Base-by-base conservation (phyloP, 768 basidiomycete species). In the Tulasnella sp. region DNA sequence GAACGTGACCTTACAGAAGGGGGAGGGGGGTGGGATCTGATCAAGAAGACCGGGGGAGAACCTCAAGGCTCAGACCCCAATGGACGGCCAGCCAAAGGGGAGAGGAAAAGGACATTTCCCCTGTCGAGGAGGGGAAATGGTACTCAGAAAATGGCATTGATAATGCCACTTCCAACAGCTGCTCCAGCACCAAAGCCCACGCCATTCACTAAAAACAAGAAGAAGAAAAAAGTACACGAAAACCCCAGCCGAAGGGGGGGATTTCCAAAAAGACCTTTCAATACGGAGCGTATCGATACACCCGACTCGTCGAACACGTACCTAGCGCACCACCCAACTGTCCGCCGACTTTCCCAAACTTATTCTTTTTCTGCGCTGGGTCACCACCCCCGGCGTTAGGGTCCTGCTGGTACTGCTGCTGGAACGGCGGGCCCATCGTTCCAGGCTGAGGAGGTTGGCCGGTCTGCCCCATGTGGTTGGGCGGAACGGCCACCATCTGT, bases 181-280 rank as follows among this genome's bases (percentile, higher is more conserved):
- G 67, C 67, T 42, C 64, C 64, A 72, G 71, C 71, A 64, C 71
- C 71, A 39, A 72, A 72, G 12, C 71, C 71, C 64, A 72, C 64
- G 8, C 71, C 71, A 36, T 26, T 64, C 36, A 66, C 71, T 72
- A 12, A 22, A 22, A 35, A 35, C 32, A 40, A 5, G 39, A 39
- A 16, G 34, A 26, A 12, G 16, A 62, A 62, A 9, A 29, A 64
- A n/a, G n/a, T n/a, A n/a, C n/a, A n/a, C n/a, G n/a, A n/a, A n/a
- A n/a, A n/a, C n/a, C n/a, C n/a, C n/a, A n/a, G n/a, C n/a, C n/a
- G n/a, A n/a, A n/a, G n/a, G n/a, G n/a, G n/a, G n/a, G n/a, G n/a
- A n/a, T n/a, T n/a, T n/a, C n/a, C n/a, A n/a, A n/a, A n/a, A n/a
- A n/a, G n/a, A n/a, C n/a, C n/a, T 22, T 66, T 40, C 37, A 63